Conservation (phyloP, 257 asterid genomes). For the Solanum boliviense region DNA sequence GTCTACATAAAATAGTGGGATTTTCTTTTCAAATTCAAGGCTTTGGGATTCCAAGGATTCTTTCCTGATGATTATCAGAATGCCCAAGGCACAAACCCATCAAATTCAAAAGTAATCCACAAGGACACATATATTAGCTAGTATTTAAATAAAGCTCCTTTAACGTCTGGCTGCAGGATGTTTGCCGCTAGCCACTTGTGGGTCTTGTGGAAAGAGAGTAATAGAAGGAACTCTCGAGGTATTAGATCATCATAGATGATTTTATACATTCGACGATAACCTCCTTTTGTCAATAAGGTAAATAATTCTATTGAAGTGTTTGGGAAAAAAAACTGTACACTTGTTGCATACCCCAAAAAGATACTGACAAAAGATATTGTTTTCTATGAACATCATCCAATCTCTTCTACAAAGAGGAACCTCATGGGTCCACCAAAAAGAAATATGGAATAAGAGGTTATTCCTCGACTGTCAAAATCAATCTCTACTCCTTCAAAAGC, state of each 20-base stretch:
- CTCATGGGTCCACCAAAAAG: not conserved
- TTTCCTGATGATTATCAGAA: not conserved
- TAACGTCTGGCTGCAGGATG: not conserved
- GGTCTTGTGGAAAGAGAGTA: not conserved
- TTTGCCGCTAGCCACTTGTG: not conserved
- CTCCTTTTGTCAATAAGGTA: not conserved
- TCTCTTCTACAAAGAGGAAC: not conserved
- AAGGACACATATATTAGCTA: not conserved
- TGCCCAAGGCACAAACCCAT: not conserved
- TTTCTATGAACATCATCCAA: not conserved
- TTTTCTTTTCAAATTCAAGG: not conserved
- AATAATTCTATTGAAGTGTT: not conserved
- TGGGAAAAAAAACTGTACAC: not conserved
- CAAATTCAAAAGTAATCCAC: not conserved
- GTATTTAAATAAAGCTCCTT: not conserved
- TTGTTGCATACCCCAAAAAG: not conserved
- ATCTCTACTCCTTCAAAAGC: not conserved
- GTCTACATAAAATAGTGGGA: not conserved
- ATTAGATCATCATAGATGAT: not conserved
- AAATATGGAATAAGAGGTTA: not conserved
- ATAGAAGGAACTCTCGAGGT: not conserved
- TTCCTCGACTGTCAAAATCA: not conserved
- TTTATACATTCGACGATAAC: not conserved
- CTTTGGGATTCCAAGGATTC: not conserved
- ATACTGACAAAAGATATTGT: not conserved